These are phyloP conservation scores for Saccharomycopsis sp. DNA, from an alignment of 805 yeast species.

Conservation along the genomic window DNA sequence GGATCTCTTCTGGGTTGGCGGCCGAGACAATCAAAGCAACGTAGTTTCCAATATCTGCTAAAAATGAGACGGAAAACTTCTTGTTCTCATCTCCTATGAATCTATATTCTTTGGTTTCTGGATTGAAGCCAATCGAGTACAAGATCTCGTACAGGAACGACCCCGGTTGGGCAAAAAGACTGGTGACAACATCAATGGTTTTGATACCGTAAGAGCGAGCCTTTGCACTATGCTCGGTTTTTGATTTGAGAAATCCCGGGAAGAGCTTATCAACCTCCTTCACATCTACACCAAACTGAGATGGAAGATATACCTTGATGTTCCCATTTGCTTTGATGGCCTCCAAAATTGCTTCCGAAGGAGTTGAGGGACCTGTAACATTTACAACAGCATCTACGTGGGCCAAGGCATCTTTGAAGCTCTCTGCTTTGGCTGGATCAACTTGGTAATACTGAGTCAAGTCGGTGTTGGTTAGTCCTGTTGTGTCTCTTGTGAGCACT, in stretches of 20 bases:
- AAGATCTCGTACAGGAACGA: no score
- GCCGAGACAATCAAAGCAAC: conserved; percentile 36
- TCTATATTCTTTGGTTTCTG: conserved; percentile 30
- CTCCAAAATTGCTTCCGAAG: conserved; percentile 39
- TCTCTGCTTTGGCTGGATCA: conserved; percentile 26
- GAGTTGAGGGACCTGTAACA: conserved; percentile 32
- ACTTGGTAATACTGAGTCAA: conserved; percentile 35
- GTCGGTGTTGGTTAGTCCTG: conserved; percentile 28
- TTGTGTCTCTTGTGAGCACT: conserved; percentile 40
- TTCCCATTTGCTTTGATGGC: conserved; percentile 34
- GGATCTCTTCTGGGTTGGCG: conserved; percentile 32
- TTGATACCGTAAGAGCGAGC: conserved; percentile 40
- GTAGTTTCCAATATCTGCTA: conserved; percentile 38
- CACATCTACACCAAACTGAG: conserved; percentile 48
- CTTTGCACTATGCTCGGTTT: conserved; percentile 32
- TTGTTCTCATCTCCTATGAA: conserved; percentile 36
- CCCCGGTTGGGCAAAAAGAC: conserved; percentile 33
- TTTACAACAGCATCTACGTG: conserved; percentile 48
- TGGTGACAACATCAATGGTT: conserved; percentile 37
- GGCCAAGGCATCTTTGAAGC: conserved; percentile 32
- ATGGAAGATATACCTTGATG: conserved; percentile 12
- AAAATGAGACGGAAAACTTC: conserved; percentile 31
- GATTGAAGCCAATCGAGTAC: conserved; percentile 25
- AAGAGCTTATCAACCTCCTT: conserved; percentile 25
- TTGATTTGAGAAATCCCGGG: conserved; percentile 32